phyloP scores from a whole-genome alignment of 2,329 filamentous ascomycete species.

The Scedosporium apiospermum region DNA sequence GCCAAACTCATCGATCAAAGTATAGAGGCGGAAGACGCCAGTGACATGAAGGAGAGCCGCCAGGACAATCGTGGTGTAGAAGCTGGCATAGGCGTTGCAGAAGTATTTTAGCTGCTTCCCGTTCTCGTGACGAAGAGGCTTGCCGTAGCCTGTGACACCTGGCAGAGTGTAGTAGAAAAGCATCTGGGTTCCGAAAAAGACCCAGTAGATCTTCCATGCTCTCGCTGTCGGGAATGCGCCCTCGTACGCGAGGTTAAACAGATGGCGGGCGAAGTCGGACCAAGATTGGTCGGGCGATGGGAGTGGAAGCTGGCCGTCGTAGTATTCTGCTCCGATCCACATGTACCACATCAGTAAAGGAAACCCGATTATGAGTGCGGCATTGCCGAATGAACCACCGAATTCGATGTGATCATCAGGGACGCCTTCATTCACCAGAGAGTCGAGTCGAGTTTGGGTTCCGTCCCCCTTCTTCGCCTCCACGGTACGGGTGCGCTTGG shows the following conservation, averaged over 20 bases:
- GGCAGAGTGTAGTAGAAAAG: conserved; percentile 77
- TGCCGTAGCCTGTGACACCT: conserved; percentile 79
- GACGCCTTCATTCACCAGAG: conserved; percentile 26
- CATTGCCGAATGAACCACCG: conserved; percentile 72
- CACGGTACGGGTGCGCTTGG: too few species aligned
- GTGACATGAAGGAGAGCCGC: conserved; percentile 68
- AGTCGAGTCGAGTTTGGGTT: neutral
- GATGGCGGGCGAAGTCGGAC: conserved; percentile 59
- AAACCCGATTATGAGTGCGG: conserved; percentile 83
- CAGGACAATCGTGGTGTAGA: conserved; percentile 74
- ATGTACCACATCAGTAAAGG: conserved; percentile 96
- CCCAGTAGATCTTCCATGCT: conserved; percentile 93
- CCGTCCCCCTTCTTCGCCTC: neutral
- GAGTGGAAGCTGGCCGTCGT: conserved; percentile 70
- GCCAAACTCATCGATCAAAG: conserved; percentile 89
- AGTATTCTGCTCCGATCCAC: conserved; percentile 94
- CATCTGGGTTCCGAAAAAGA: conserved; percentile 77
- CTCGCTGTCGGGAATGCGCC: conserved; percentile 73
- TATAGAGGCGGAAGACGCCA: conserved; percentile 82
- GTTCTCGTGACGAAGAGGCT: conserved; percentile 71
- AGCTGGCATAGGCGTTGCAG: conserved; percentile 80
- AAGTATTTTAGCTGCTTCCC: conserved; percentile 88
- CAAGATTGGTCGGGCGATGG: conserved; percentile 57
- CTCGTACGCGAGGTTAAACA: conserved; percentile 65
- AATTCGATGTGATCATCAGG: conserved; percentile 66